Evolutionary conservation across 805 yeast species (phyloP), one percentile per base, ranked within the genome.

Genomic region (Clavispora carvajalis): DNA sequence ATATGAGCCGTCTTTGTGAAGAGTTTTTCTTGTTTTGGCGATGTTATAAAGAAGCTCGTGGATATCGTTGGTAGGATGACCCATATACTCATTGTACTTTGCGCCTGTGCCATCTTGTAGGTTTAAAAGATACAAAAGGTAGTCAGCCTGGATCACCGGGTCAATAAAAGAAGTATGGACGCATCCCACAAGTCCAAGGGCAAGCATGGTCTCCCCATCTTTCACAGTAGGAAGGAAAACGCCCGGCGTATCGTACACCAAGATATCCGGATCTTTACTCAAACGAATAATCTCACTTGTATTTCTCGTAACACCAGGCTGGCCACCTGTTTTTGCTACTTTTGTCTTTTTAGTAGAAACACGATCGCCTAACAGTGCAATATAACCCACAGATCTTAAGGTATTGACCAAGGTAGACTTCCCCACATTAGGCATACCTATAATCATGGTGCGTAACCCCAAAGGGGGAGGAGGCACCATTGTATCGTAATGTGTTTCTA

Each of bases 341-440:
- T 84, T 85, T 40, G 69, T 65, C 17, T 53, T 57, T 15, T 54
- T 57, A 7, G 63, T 55, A 4, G 76, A 71, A 1, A 68, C 56
- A n/a, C 58, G 38, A 38, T 40, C 41, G 39, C 46, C 39, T 22
- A 43, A 42, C 24, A 50, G 53, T 6, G 54, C 44, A 1, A 60
- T 54, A 36, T 56, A 61, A 2, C 73, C 70, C 12, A 62, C 63
- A 7, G 63, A 64, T 43, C 96, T 63, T 37, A 90, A 63, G 0
- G 82, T 70, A 54, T 93, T 93, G 21, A 90, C 82, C 36, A 93
- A 58, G 0, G 96, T 84, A 10, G 95, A 85, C 60, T 93, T 93
- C 0, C 99, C 99, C n/a, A 89, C 95, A 58, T 93, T 93, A 1
- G 99, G 99, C 93, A 93, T 85, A 0, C 99, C 99, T 6, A 83